Evolutionary conservation across 2,329 filamentous ascomycete species (phyloP).

Genomic region (Cladophialophora exuberans): DNA sequence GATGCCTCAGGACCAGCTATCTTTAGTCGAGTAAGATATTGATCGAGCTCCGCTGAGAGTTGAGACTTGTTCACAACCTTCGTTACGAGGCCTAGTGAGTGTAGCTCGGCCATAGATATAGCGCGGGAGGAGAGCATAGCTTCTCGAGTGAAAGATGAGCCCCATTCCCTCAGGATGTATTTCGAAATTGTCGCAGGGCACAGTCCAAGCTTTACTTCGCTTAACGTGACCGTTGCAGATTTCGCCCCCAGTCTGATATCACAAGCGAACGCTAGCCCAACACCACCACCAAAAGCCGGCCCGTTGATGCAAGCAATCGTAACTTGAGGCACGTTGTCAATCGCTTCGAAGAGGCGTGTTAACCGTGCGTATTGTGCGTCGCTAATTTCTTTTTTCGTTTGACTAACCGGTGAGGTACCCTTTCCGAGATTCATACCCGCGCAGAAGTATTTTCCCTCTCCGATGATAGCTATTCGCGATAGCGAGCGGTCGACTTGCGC

Average conservation of each 20-base stretch:
- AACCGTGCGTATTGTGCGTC: conserved; percentile 27
- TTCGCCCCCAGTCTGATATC: conserved; percentile 40
- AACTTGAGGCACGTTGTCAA: conserved; percentile 45
- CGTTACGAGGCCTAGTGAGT: conserved; percentile 26
- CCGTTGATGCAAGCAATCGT: conserved; percentile 50
- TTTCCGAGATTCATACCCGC: conserved; percentile 30
- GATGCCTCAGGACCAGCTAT: conserved; percentile 38
- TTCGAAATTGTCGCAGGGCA: conserved; percentile 46
- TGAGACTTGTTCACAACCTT: conserved; percentile 31
- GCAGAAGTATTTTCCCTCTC: conserved; percentile 30
- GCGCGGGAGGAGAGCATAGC: conserved; percentile 44
- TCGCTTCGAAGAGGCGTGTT: conserved; percentile 40
- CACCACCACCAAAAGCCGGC: conserved; percentile 49
- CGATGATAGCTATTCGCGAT: conserved; percentile 35
- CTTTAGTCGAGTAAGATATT: conserved; percentile 32
- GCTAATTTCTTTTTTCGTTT: conserved; percentile 27
- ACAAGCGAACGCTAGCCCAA: conserved; percentile 49
- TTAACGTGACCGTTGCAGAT: conserved; percentile 38
- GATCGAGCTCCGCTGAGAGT: conserved; percentile 33
- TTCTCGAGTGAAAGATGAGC: conserved; percentile 41
- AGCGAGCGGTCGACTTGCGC: conserved; percentile 35
- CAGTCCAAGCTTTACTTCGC: conserved; percentile 46
- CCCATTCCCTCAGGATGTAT: conserved; percentile 46
- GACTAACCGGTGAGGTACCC: conserved; percentile 34
- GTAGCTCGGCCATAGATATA: conserved; percentile 37